Evolutionary conservation across 805 yeast genomes (phyloP), one percentile per base, ranked within the genome.

Genomic region (Hermanozyma aechmeae): DNA sequence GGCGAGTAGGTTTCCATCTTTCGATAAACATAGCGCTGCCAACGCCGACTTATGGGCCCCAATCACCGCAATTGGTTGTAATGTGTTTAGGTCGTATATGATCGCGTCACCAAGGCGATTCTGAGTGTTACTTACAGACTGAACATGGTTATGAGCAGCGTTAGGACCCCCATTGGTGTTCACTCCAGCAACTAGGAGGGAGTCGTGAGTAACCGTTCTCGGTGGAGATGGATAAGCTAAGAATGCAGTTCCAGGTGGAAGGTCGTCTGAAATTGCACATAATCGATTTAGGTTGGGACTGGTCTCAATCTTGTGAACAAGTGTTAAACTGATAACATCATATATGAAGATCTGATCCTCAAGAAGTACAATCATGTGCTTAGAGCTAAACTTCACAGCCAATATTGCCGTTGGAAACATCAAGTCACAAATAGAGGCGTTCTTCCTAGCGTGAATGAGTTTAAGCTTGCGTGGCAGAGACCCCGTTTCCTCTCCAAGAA

Each of bases 41-140:
- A 89, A 50, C 1, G 81, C 76, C 0, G 86, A 63, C 45, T 80
- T 82, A 53, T 92, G 97, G 1, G 96, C 95, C 45, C 79, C 83
- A 4, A 89, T 71, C 1, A 83, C 79, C 34, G 83, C 81, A 18
- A 86, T 48, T 0, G 95, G 95, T 34, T 76, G 76, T 15, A 84
- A 55, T 13, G 79, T 66, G 20, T 73, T 48, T 2, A 92, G 74
- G 50, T 92, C 95, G 51, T 82, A 87, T 2, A 92, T 62, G 0
- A 86, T 73, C 4, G 86, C 81, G 30, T 72, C 79, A 2, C 94
- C 93, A 10, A 72, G 69, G 28, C 68, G 42, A 38, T 62, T 61
- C 4, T 67, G 65, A 13, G 60, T 48, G 27, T 52, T 55, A 33
- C 63, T 59, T 8, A 60, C 65, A 4, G 58, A 50, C 29, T 51